Base-by-base conservation (phyloP, 78 protist species). In the Dictyostelium purpureum region DNA sequence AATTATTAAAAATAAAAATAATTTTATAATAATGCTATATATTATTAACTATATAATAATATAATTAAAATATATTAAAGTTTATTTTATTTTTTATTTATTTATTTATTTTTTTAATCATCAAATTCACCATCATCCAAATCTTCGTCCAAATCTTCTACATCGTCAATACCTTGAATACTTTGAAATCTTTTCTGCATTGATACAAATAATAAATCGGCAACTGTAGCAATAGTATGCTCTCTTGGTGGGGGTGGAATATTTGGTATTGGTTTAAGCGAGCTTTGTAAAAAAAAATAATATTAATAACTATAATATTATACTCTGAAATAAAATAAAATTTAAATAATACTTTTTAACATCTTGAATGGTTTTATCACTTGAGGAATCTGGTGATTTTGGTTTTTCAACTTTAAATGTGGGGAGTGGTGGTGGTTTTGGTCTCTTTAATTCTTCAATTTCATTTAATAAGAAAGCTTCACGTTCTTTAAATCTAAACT, bases 351-450 rank as follows among this genome's bases (percentile, higher is more conserved):
- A 73, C 79, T 24, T 77, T 77, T 40, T 77, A 57, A 38, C 71
- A 52, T 21, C 85, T 24, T 21, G n/a, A 45, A 66, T 61, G 16
- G 28, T 21, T 28, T 37, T 37, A 14, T 79, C 67, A 45, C 16
- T 38, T 24, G 63, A 43, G 5, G 47, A 31, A 33, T 65, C 70
- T 14, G 76, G 77, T 18, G 74, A 40, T 47, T 37, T 45, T 28
- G 77, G 82, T 18, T 59, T 11, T 2, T 7, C 21, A 21, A 73
- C 35, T 38, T 70, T 59, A 35, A 19, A 85, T 0, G 82, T 61
- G 57, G 92, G 92, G 4, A 85, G 21, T 49, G 92, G 92, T 19
- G 92, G 92, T 56, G 92, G 92, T 59, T 85, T 85, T 12, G 92
- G 92, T 61, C 45, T 49, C n/a, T 85, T 85, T 31, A 85, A 26